A percentile compares a stretch with the other conserved stretches of the same genome.
These are phyloP conservation scores for Datisca glomerata DNA, from an alignment of 306 rosid species.

Conservation along the genomic window DNA sequence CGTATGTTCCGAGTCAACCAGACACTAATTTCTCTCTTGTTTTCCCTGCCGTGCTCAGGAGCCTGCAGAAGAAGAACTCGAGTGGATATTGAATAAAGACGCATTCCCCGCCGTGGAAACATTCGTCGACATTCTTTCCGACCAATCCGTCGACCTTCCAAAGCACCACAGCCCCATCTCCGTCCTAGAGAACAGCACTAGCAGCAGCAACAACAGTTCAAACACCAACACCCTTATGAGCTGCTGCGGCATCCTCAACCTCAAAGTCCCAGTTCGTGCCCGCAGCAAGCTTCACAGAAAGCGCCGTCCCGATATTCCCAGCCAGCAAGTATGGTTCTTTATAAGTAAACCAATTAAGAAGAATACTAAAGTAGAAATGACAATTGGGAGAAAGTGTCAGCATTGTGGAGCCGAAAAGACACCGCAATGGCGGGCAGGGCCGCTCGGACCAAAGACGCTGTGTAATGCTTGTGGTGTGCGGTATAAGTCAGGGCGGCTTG, in stretches of 20 bases:
- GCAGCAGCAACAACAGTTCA: conserved; percentile 10
- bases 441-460: conserved; percentile 51
- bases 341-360: conserved; percentile 15
- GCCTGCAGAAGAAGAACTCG: conserved; percentile 62
- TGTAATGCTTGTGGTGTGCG: conserved; percentile 84
- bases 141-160: conserved; percentile 17
- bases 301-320: conserved; percentile 17
- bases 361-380: conserved; percentile 7
- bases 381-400: conserved; percentile 41
- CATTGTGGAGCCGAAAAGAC: conserved; percentile 63
- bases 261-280: conserved; percentile 49
- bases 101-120: conserved; percentile 65
- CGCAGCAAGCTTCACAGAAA: conserved; percentile 41
- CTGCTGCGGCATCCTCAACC: conserved; percentile 31
- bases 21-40: not conserved
- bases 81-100: conserved; percentile 79
- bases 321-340: conserved; percentile 25
- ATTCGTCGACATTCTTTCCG: conserved; percentile 24
- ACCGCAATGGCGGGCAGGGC: conserved; percentile 80
- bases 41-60: conserved; percentile 20
- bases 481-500: conserved; percentile 57
- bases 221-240: conserved; percentile 29
- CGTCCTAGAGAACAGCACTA: conserved; percentile 28
- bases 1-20: too few species aligned
- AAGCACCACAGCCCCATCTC: conserved; percentile 32